Evolutionary conservation across 169 alveolate genomes (phyloP), one percentile per base, ranked within the genome.

Genomic region (Eimeria praecox): DNA sequence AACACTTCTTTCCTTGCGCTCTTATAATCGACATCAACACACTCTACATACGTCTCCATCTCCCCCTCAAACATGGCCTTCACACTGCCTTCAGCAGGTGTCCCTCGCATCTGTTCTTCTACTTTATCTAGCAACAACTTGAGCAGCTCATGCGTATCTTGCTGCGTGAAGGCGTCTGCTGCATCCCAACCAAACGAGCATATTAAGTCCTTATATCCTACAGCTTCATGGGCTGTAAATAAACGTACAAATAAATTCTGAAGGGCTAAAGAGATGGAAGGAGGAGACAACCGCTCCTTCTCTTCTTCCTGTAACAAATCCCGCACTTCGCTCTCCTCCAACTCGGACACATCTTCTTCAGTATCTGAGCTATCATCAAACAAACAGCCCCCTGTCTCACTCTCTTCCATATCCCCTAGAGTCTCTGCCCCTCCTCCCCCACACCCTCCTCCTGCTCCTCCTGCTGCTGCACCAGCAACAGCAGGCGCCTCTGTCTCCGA

Each of bases 131-230:
- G 97, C 78, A 99, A 98, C 85, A 98, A 96, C 94, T 98, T 97
- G 95, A 98, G 97, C 95, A 99, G 98, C 96, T 99, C 99, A 96
- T 99, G 99, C 27, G 99, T 99, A 92, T 99, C 99, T 95, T 99
- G 99, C 96, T 99, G 99, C 16, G 99, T 98, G 97, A 98, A 98
- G 87, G 99, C 99, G 95, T 99, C 99, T 44, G 98, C 97, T 30
- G 99, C 97, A 73, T 98, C 99, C 99, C 99, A 99, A 0, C 99
- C 99, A 96, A 99, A 99, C 8, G 99, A 82, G 33, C 94, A 77
- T 1, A 89, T 75, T 73, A 95, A 56, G 27, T 95, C 95, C 38
- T 52, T 88, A 69, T 90, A 89, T 0, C 98, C 97, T 42, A 98
- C 99, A 6, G 99, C 99, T n/a, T 97, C 98, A 66, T 96, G 97